These are phyloP conservation scores for Kwoniella sp. DNA, from an alignment of 768 basidiomycete species.

Conservation along the genomic window DNA sequence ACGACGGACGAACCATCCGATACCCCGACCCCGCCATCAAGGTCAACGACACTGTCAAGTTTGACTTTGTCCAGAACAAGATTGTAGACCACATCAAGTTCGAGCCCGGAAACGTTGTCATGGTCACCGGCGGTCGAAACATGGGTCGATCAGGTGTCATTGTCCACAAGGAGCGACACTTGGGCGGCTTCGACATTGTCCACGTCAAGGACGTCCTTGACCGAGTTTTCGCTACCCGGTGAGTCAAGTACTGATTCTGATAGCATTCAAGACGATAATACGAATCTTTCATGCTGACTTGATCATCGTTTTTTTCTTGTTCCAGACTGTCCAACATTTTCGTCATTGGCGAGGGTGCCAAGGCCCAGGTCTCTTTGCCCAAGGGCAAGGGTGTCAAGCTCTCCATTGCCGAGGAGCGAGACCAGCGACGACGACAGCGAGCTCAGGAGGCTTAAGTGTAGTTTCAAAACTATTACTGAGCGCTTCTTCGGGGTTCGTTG, in stretches of 20 bases:
- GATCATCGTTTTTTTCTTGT: not conserved
- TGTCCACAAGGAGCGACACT: slow-evolving; percentile 93
- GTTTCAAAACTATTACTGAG: too few species aligned
- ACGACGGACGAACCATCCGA: slow-evolving; percentile 99
- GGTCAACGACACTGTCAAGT: slow-evolving; percentile 97
- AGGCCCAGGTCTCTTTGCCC: slow-evolving; percentile 95
- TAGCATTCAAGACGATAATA: not conserved
- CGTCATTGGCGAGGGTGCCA: slow-evolving; percentile 91
- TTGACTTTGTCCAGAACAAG: slow-evolving; percentile 91
- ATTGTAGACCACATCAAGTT: slow-evolving; percentile 89
- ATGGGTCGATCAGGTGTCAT: slow-evolving; percentile 98
- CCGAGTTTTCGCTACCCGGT: slow-evolving; percentile 97
- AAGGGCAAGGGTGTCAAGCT: slow-evolving; percentile 98
- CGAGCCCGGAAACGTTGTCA: slow-evolving; percentile 94
- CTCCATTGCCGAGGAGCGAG: slow-evolving; percentile 84
- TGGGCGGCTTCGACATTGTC: slow-evolving; percentile 98
- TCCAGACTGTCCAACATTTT: slow-evolving; percentile 92
- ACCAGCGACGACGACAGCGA: slow-evolving; percentile 68
- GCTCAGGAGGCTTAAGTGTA: slow-evolving; percentile 50
- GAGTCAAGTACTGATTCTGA: slow-evolving; percentile 28
- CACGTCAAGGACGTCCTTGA: slow-evolving; percentile 95
- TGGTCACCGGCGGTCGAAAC: slow-evolving; percentile 99
- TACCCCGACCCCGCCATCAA: slow-evolving; percentile 95
- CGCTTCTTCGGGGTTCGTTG: not conserved
- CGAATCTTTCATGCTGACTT: not conserved